A percentile compares a stretch with the other conserved stretches of the same genome.
Evolutionary conservation across 2,329 filamentous ascomycete species (phyloP).

Genomic region (Alternaria brassicae): DNA sequence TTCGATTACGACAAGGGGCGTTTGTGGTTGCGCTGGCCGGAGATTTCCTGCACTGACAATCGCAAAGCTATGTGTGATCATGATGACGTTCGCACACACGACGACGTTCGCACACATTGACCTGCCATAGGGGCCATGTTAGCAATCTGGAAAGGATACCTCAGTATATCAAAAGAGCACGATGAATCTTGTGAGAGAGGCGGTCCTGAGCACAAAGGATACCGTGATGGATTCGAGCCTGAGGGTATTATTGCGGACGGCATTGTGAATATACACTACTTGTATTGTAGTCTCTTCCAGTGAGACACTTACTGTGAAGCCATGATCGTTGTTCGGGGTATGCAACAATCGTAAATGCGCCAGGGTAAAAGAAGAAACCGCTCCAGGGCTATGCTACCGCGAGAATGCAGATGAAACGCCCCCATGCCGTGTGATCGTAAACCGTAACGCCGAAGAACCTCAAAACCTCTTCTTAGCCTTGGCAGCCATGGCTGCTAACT

Average conservation of each 20-base stretch:
- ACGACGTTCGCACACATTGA: neutral
- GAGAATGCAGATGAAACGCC: constrained; percentile 36
- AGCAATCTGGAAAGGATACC: neutral
- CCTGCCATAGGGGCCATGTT: neutral
- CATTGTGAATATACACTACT: constrained; percentile 27
- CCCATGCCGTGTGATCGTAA: constrained; percentile 35
- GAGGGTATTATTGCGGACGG: constrained; percentile 11
- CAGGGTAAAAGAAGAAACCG: constrained; percentile 29
- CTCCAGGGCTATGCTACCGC: constrained; percentile 44
- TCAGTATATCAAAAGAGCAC: neutral
- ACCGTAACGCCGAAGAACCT: constrained; percentile 35
- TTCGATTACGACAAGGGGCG: constrained; percentile 13
- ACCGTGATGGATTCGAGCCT: constrained; percentile 5
- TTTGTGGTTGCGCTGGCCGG: constrained; percentile 22
- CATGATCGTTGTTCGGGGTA: constrained; percentile 24
- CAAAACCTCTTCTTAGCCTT: constrained; percentile 42
- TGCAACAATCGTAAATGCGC: constrained; percentile 31
- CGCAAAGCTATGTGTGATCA: neutral
- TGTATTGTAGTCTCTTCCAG: constrained; percentile 19
- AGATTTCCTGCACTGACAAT: constrained; percentile 1
- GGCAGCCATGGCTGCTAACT: constrained; percentile 39
- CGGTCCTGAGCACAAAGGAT: neutral
- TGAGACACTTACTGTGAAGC: constrained; percentile 24
- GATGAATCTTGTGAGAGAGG: neutral
- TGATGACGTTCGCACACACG: neutral